Evolutionary conservation across 2,329 filamentous ascomycete genomes (phyloP).

Genomic region (Cytospora paraplurivora): DNA sequence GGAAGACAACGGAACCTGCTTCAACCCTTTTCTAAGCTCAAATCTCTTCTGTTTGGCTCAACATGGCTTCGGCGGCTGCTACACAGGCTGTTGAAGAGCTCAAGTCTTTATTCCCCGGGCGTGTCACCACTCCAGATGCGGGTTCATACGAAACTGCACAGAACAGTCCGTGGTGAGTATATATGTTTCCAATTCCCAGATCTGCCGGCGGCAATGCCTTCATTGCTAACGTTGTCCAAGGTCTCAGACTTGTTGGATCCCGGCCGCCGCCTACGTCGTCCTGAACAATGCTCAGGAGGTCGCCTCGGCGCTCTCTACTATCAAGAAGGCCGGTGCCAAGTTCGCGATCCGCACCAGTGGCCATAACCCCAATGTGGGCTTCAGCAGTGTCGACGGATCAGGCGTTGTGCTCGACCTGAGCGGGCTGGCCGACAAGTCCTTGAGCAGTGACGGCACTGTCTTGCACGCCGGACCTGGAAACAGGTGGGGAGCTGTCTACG

Average conservation of each 20-base stretch:
- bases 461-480: conserved; percentile 24
- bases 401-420: conserved; percentile 32
- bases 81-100: not conserved
- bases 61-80: conserved; percentile 8
- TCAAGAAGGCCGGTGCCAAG: conserved; percentile 16
- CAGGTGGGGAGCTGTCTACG: conserved; percentile 29
- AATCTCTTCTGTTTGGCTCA: not conserved
- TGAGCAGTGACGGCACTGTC: conserved; percentile 11
- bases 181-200: too few species aligned
- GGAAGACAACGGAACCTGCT: not conserved
- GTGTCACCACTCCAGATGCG: not conserved
- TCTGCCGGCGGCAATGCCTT: not conserved
- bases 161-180: conserved; percentile 9
- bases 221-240: conserved; percentile 1
- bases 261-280: conserved; percentile 26
- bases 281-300: conserved; percentile 26
- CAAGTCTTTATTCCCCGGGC: conserved; percentile 2
- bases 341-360: conserved; percentile 30
- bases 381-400: conserved; percentile 28
- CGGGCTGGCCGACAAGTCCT: conserved; percentile 15
- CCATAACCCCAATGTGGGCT: conserved; percentile 29
- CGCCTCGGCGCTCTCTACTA: conserved; percentile 17
- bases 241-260: conserved; percentile 28
- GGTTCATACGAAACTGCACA: not conserved
- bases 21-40: not conserved